Percentiles rank a stretch among this genome's conserved stretches.
phyloP scores from a whole-genome alignment of 805 yeast species.

The Isabelozyma pseudorhagii region DNA sequence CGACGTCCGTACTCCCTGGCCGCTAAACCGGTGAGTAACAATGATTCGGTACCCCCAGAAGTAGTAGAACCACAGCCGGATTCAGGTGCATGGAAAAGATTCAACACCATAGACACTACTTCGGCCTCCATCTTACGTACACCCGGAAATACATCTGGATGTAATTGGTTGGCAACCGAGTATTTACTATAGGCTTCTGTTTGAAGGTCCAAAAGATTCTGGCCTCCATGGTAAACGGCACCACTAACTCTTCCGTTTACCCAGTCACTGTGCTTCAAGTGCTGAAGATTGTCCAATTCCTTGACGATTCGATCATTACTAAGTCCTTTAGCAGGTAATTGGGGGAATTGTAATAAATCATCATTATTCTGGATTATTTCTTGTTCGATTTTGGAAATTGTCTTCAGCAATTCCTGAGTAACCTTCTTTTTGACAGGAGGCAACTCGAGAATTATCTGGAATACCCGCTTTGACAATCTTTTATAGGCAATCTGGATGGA shows the following conservation, averaged over 20 bases:
- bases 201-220: constrained; percentile 71
- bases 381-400: constrained; percentile 48
- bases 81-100: constrained; percentile 74
- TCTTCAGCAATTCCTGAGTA: constrained; percentile 53
- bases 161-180: constrained; percentile 90
- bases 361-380: constrained; percentile 56
- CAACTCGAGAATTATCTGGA: constrained; percentile 34
- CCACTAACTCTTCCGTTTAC: constrained; percentile 84
- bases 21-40: constrained; percentile 79
- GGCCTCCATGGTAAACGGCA: constrained; percentile 95
- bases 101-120: constrained; percentile 86
- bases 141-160: constrained; percentile 96
- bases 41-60: constrained; percentile 94
- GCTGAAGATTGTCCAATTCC: constrained; percentile 49
- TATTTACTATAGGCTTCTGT: constrained; percentile 70
- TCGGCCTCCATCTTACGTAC: constrained; percentile 96
- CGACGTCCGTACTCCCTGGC: constrained; percentile 75
- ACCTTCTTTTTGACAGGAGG: constrained; percentile 59
- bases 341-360: constrained; percentile 38
- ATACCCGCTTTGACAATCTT: constrained; percentile 16
- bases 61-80: constrained; percentile 69
- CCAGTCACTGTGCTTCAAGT: constrained; percentile 74
- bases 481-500: constrained; percentile 14
- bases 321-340: constrained; percentile 63
- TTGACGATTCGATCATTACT: constrained; percentile 41